Evolutionary conservation across 1,284 basidiomycete genomes (phyloP), one percentile per base, ranked within the genome.

Genomic region (Puccinia triticina): DNA sequence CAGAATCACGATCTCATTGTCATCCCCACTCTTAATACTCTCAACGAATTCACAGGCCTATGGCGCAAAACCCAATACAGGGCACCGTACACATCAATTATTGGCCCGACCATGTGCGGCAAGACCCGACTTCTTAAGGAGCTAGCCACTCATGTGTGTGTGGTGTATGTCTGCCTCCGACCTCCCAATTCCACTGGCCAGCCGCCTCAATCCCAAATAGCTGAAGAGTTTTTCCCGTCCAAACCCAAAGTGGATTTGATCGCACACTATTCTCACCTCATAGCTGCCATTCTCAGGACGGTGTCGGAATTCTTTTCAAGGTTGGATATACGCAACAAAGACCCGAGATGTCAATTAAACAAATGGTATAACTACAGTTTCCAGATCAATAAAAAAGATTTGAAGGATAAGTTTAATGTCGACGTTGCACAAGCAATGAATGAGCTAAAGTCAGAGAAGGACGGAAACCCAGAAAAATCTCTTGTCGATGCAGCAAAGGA

Each of bases 71-170:
- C 23, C 3, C 2, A 32, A 34, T 55, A 53, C 50, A 50, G 34
- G 46, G 71, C 71, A 55, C 71, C 71, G 4, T 73, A 73, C 32
- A 55, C 71, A 34, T 50, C 71, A 12, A 50, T 73, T 12, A 55
- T 73, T 21, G 71, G 71, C 50, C 71, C 71, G 29, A 53, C 71
- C 23, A 73, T 73, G 71, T 23, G 29, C 34, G 48, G 71, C 2
- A 73, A 73, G 55, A 73, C 48, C 12, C 71, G 48, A 50, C 18
- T 55, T 16, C 48, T 73, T n/a, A 73, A 26, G 46, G 48, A 73
- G 48, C 46, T 73, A 1, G 37, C 71, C 8, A 32, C 32, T 8
- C 48, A 73, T 14, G 50, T 73, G 1, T 55, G 48, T 14, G 71
- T 73, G 29, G 34, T 55, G 1, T 73, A 73, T 23, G 55, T 73